These are phyloP conservation scores for Parietaria judaica DNA, from an alignment of 306 rosid genomes.

Conservation along the genomic window DNA sequence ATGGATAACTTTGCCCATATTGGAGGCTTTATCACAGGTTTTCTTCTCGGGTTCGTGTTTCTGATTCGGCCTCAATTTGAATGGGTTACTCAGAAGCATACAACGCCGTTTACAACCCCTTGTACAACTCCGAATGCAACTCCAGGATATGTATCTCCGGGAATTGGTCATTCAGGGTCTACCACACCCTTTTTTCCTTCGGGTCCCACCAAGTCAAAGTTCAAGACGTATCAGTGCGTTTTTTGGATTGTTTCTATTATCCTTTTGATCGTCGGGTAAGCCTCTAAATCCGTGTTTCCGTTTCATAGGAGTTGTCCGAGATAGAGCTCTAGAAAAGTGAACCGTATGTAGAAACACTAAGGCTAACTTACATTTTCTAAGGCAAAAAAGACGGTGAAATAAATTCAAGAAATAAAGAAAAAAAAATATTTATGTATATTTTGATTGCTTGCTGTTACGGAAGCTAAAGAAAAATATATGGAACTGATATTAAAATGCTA, in stretches of 20 bases:
- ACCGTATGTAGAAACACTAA: not conserved
- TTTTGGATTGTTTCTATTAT: constrained; percentile 69
- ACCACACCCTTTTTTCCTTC: constrained; percentile 1
- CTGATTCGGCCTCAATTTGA: constrained; percentile 91
- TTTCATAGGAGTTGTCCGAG: not conserved
- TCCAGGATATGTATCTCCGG: constrained; percentile 24
- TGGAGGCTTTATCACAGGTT: constrained; percentile 89
- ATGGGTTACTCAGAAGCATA: constrained; percentile 76
- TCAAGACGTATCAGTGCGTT: constrained; percentile 76
- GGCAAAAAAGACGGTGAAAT: too few relatives aligned
- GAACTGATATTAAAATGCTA: too few relatives aligned
- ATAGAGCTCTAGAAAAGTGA: not conserved
- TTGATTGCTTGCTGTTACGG: too few relatives aligned
- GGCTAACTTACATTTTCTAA: too few relatives aligned
- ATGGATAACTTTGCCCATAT: constrained; percentile 97
- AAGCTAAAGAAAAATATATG: too few relatives aligned
- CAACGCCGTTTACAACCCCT: not conserved
- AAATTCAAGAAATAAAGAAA: too few relatives aligned
- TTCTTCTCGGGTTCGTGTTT: constrained; percentile 90
- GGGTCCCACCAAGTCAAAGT: constrained; percentile 40
- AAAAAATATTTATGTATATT: too few relatives aligned
- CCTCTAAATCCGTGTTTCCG: constrained; percentile 4
- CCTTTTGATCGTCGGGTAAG: constrained; percentile 75
- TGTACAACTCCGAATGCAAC: not conserved
- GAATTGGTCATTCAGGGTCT: too few relatives aligned